A percentile compares a stretch with the other conserved stretches of the same genome.
These are phyloP conservation scores for Cucurbita argyrosperma DNA, from an alignment of 306 rosid species.

Conservation along the genomic window DNA sequence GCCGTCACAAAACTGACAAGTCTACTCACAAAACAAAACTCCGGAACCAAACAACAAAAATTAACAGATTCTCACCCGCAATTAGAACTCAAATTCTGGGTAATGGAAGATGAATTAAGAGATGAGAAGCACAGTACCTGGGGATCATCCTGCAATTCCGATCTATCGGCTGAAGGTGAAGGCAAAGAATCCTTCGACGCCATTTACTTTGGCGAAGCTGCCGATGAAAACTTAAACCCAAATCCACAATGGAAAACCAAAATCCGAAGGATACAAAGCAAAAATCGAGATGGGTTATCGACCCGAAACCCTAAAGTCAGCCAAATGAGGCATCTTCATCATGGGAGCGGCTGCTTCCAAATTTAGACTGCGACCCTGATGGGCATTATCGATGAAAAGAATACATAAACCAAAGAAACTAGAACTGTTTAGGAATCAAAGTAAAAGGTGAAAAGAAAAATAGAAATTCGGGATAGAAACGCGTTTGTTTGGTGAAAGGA, in stretches of 20 bases:
- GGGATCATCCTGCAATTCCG: conserved; percentile 27
- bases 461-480: background rate
- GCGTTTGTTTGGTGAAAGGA: background rate
- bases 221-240: conserved; percentile 19
- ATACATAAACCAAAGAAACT: background rate
- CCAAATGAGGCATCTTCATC: conserved; percentile 6
- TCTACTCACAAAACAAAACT: background rate
- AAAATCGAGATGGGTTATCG: background rate
- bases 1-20: background rate
- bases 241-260: conserved; percentile 12
- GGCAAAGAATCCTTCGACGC: conserved; percentile 56
- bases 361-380: conserved; percentile 21
- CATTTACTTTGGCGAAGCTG: conserved; percentile 46
- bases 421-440: background rate
- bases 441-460: background rate
- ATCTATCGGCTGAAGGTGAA: conserved; percentile 43
- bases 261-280: background rate
- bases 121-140: conserved; percentile 23
- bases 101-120: background rate
- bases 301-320: conserved; percentile 62
- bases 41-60: background rate
- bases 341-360: conserved; percentile 11
- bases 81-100: background rate
- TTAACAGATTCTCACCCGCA: background rate
- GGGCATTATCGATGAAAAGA: background rate